Conservation (phyloP, 1,284 basidiomycete genomes). For the Polyporus tsugae region DNA sequence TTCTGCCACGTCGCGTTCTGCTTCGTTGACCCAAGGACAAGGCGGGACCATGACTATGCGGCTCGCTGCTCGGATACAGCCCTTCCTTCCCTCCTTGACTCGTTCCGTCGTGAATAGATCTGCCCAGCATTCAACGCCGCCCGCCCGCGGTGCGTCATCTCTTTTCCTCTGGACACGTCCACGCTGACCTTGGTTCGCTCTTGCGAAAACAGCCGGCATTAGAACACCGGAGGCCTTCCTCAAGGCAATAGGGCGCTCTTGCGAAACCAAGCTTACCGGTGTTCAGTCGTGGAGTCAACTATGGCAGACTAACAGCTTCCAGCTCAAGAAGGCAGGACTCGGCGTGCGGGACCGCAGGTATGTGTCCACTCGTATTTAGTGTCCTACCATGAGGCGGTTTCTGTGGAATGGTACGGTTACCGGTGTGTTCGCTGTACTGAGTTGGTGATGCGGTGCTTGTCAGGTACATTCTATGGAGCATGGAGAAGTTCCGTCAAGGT, state of each 20-base stretch:
- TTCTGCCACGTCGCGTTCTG: conserved; percentile 7
- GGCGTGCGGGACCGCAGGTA: conserved; percentile 72
- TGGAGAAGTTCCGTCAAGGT: conserved; percentile 78
- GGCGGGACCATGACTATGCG: conserved; percentile 22
- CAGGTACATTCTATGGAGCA: conserved; percentile 85
- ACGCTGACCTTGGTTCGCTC: conserved; percentile 23
- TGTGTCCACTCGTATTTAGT: conserved; percentile 48
- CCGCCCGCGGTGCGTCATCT: conserved; percentile 37
- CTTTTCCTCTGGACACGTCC: conserved; percentile 20
- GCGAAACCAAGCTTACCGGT: conserved; percentile 67
- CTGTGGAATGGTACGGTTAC: no score
- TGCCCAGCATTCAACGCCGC: conserved; percentile 43
- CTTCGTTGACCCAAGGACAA: background rate
- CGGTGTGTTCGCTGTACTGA: background rate
- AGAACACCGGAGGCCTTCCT: conserved; percentile 69
- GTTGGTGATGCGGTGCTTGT: conserved; percentile 5
- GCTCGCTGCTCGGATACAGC: conserved; percentile 25
- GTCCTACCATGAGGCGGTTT: background rate
- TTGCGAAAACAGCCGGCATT: conserved; percentile 48
- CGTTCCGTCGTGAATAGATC: conserved; percentile 54
- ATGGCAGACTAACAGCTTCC: conserved; percentile 65
- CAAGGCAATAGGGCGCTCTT: conserved; percentile 72
- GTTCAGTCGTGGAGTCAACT: conserved; percentile 70
- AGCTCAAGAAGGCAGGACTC: conserved; percentile 72
- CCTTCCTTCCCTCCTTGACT: conserved; percentile 25